Base-by-base conservation (phyloP, 495 filamentous ascomycete genomes). In the Astrothelium subdiscretum region DNA sequence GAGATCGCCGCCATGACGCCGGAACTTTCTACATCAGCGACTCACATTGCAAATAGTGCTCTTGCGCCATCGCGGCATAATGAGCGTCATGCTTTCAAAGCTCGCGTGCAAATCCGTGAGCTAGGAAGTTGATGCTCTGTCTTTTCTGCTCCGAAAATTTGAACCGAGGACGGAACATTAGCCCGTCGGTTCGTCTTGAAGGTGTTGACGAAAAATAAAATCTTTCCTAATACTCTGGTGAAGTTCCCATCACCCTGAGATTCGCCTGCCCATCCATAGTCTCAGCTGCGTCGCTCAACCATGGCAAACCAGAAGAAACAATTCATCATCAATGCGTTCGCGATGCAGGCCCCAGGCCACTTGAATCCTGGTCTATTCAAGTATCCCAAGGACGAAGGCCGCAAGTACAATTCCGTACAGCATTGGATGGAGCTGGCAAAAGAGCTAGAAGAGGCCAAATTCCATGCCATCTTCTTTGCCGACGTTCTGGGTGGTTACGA, bases 321-420 rank as follows among this genome's bases (percentile, higher is more conserved):
- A 48, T 79, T 86, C 31, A 78, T 87, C 62, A 70, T 87, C 62
- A 86, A 87, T 72, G 84, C 83, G 31, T 87, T 87, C 65, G 83
- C 83, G 31, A 80, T 81, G 78, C 83, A 71, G 40, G 83, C 81
- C 58, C 75, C 81, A 63, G 85, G 85, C 13, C 85, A 88, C 70
- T 73, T 85, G 66, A 81, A 81, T 32, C 83, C 85, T 8, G 85
- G 85, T 4, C 80, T 85, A 54, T 86, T 81, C 82, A 74, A 76
- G 32, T 80, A 83, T 61, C 81, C 81, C 0, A 72, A 76, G 18
- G 81, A 83, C 63, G 71, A 81, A 60, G 80, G 79, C 15, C 72
- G 73, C 57, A 71, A 77, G 57, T 84, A 82, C 72, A 81, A 77
- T 62, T 75, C 78, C 22, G 57, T 72, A 20, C 75, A 79, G 0